A percentile compares a stretch with the other conserved stretches of the same genome.
Evolutionary conservation across 169 alveolate genomes (phyloP).

Genomic region (Eimeria zaria): DNA sequence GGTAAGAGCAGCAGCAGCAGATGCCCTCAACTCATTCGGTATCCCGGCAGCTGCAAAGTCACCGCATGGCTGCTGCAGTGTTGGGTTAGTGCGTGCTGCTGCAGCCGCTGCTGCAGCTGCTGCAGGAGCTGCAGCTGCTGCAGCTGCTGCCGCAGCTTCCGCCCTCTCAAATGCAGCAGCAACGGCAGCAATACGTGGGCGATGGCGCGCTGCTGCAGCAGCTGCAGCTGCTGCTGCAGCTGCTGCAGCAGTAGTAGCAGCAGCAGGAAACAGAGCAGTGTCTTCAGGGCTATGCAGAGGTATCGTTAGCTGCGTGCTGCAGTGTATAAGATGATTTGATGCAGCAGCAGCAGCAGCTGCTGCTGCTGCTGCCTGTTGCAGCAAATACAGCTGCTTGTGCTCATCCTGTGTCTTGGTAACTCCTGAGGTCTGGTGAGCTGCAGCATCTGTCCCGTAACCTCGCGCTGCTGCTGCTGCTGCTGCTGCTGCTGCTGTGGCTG

Average conservation of each 20-base stretch:
- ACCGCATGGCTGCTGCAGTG: background rate
- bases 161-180: slow-evolving; percentile 19
- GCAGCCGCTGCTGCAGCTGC: background rate
- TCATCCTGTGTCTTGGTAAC: background rate
- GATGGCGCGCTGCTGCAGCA: slow-evolving; percentile 1
- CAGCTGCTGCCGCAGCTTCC: slow-evolving; percentile 49
- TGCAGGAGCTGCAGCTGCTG: slow-evolving; percentile 11
- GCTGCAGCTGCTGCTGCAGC: background rate
- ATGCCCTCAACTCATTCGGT: background rate
- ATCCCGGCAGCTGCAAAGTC: background rate
- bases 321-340: slow-evolving; percentile 5
- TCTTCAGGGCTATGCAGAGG: background rate
- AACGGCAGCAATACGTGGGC: background rate
- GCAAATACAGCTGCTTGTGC: background rate
- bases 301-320: slow-evolving; percentile 29
- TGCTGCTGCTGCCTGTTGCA: slow-evolving; percentile 44
- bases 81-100: background rate
- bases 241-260: no score
- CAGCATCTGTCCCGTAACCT: background rate
- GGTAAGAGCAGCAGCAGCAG: background rate
- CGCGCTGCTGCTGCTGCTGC: slow-evolving; percentile 31
- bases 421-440: background rate
- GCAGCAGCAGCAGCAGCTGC: slow-evolving; percentile 52
- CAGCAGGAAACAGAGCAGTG: background rate
- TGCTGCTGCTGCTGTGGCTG: background rate